Percentiles rank a stretch among this genome's conserved stretches.
These are phyloP conservation scores for Parafenestella ontariensis DNA, from an alignment of 2,329 filamentous ascomycete genomes.

Conservation along the genomic window DNA sequence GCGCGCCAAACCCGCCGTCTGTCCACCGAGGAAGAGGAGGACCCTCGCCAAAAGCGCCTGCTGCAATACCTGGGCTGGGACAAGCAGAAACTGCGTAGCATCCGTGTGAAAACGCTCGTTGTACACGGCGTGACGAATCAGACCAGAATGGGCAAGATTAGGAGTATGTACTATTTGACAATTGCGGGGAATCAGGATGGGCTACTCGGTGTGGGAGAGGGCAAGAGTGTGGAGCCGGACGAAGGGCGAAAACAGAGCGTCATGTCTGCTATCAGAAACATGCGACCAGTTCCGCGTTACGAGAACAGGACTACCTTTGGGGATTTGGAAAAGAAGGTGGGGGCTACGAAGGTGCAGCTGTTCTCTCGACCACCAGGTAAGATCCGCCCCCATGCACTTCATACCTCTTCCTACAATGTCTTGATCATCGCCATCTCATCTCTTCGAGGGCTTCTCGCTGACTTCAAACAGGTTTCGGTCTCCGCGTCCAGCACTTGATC, in stretches of 20 bases:
- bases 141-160: conserved; percentile 94
- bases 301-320: conserved; percentile 93
- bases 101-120: conserved; percentile 77
- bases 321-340: conserved; percentile 81
- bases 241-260: conserved; percentile 75
- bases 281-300: conserved; percentile 90
- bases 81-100: conserved; percentile 53
- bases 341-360: conserved; percentile 84
- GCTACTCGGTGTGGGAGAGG: conserved; percentile 85
- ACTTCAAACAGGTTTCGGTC: conserved; percentile 77
- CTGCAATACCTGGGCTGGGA: conserved; percentile 65
- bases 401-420: neutral
- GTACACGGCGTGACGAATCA: conserved; percentile 82
- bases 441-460: neutral
- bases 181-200: conserved; percentile 89
- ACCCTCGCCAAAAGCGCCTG: conserved; percentile 59
- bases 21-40: conserved; percentile 49
- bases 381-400: conserved; percentile 26
- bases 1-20: conserved; percentile 41
- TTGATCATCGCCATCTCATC: neutral
- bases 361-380: conserved; percentile 86
- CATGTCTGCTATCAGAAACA: conserved; percentile 85
- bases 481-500: conserved; percentile 88
- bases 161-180: conserved; percentile 74
- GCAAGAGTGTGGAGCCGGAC: conserved; percentile 78